phyloP scores from a whole-genome alignment of 176 grass and related monocot genomes.

The Poa pratensis region DNA sequence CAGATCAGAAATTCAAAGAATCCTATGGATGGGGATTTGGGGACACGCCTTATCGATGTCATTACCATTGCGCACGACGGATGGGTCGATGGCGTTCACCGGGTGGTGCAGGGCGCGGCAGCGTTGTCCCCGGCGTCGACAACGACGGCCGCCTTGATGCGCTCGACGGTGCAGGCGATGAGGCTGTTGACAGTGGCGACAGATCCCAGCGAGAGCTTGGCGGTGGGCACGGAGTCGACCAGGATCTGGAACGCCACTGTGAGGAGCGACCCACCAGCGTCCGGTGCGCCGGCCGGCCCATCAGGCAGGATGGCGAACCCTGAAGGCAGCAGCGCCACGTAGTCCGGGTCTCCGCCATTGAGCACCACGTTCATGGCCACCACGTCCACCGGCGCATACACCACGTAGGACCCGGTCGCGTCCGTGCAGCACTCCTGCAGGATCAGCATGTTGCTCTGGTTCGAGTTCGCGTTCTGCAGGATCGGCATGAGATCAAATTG shows the following conservation, averaged over 20 bases:
- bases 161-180: slow-evolving; percentile 82
- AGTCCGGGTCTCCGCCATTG: slow-evolving; percentile 74
- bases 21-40: not conserved
- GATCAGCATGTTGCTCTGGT: slow-evolving; percentile 90
- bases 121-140: slow-evolving; percentile 42
- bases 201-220: slow-evolving; percentile 84
- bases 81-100: slow-evolving; percentile 9
- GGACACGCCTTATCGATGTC: too few relatives aligned
- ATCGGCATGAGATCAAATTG: not conserved
- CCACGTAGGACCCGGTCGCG: slow-evolving; percentile 72
- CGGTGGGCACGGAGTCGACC: slow-evolving; percentile 79
- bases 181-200: slow-evolving; percentile 88
- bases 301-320: slow-evolving; percentile 89
- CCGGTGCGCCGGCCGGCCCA: slow-evolving; percentile 34
- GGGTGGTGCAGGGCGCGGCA: slow-evolving; percentile 12
- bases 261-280: slow-evolving; percentile 64
- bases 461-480: slow-evolving; percentile 70
- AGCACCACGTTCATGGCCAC: slow-evolving; percentile 88
- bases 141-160: slow-evolving; percentile 75
- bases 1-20: not conserved
- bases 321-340: slow-evolving; percentile 75
- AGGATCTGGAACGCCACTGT: slow-evolving; percentile 92
- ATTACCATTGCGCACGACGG: slow-evolving; percentile 30
- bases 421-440: slow-evolving; percentile 88
- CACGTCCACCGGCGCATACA: slow-evolving; percentile 85